These are phyloP conservation scores for Fomes fomentarius DNA, from an alignment of 1,284 basidiomycete species.

Conservation along the genomic window DNA sequence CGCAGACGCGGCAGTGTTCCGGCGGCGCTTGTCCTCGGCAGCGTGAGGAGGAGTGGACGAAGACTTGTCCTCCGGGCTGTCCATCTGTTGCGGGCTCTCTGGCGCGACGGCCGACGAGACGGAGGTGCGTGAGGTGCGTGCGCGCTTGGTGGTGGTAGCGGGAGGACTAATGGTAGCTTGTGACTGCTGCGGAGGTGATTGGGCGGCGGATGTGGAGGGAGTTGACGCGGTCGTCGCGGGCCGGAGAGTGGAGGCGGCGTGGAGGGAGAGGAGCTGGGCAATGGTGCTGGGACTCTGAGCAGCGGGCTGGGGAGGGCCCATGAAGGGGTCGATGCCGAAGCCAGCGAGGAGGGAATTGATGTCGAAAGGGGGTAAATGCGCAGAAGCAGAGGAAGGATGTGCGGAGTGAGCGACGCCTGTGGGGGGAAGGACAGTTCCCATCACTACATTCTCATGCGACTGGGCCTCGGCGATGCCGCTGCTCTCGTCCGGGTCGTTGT, in stretches of 20 bases:
- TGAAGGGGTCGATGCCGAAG: conserved; percentile 64
- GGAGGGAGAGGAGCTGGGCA: conserved; percentile 65
- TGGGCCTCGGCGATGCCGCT: conserved; percentile 53
- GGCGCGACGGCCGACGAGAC: conserved; percentile 33
- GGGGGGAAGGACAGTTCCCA: conserved; percentile 39
- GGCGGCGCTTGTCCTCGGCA: conserved; percentile 88
- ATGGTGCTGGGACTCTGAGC: conserved; percentile 53
- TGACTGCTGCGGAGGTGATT: conserved; percentile 12
- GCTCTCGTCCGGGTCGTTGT: conserved; percentile 45
- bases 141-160: conserved; percentile 43
- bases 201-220: conserved; percentile 22
- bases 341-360: conserved; percentile 59
- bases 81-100: conserved; percentile 27
- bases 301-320: conserved; percentile 37
- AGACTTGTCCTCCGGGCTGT: conserved; percentile 37
- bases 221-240: conserved; percentile 7
- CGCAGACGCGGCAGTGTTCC: conserved; percentile 97
- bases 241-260: conserved; percentile 39
- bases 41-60: conserved; percentile 42
- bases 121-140: conserved; percentile 57
- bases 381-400: conserved; percentile 2
- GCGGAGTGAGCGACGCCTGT: conserved; percentile 28
- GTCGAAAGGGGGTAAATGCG: conserved; percentile 45
- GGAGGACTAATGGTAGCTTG: conserved; percentile 30
- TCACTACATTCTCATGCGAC: conserved; percentile 62